Evolutionary conservation across 352 stramenopile genomes (phyloP).

Genomic region (Peronospora tabacina): DNA sequence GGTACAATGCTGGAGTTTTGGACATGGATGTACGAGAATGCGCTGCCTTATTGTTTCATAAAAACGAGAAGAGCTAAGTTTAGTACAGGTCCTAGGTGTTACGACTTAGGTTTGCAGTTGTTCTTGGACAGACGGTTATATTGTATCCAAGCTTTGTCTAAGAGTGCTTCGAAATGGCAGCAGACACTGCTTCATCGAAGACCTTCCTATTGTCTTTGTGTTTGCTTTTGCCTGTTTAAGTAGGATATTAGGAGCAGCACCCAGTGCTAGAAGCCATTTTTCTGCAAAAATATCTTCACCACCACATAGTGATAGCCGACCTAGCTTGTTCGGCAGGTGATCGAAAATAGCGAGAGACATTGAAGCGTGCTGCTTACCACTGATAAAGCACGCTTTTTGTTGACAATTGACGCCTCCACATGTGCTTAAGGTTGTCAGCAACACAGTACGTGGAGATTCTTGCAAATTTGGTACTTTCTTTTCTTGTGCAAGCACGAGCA

Average conservation of each 20-base stretch:
- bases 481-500: constrained; percentile 12
- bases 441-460: constrained; percentile 45
- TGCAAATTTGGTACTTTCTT: constrained; percentile 17
- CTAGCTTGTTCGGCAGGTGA: constrained; percentile 58
- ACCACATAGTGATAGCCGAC: constrained; percentile 49
- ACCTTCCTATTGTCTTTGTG: constrained; percentile 80
- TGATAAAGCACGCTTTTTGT: constrained; percentile 54
- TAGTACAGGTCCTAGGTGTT: no score
- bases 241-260: constrained; percentile 77
- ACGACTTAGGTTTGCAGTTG: no score
- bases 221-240: constrained; percentile 43
- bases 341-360: constrained; percentile 59
- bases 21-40: constrained; percentile 58
- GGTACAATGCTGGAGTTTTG: constrained; percentile 88
- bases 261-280: constrained; percentile 85
- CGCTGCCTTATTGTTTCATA: no score
- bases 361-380: constrained; percentile 84
- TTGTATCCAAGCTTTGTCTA: constrained; percentile 74
- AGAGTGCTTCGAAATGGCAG: constrained; percentile 87
- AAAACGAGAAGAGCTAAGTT: constrained; percentile 43
- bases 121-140: constrained; percentile 85
- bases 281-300: constrained; percentile 20
- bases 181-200: constrained; percentile 74
- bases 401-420: constrained; percentile 73
- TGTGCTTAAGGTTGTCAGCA: constrained; percentile 76